Evolutionary conservation across 306 rosid species (phyloP).

Genomic region (Casuarina glauca): DNA sequence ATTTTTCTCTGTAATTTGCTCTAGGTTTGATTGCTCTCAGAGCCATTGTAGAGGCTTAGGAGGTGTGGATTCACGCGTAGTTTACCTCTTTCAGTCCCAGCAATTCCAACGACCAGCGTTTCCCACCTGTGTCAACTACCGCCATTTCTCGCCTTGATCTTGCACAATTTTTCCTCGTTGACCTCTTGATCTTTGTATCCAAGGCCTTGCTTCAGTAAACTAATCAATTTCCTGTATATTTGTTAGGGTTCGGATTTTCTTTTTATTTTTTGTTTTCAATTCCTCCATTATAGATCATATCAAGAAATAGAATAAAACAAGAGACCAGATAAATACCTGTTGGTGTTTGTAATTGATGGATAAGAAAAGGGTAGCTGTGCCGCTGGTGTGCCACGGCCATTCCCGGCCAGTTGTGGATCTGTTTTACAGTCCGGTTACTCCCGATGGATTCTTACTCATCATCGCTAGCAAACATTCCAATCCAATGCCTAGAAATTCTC

Average conservation of each 20-base stretch:
- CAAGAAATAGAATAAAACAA: too few relatives aligned
- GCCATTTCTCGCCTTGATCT: conserved; percentile 40
- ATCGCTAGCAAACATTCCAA: too few relatives aligned
- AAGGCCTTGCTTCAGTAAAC: not conserved
- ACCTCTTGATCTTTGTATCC: conserved; percentile 1
- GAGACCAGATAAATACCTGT: too few relatives aligned
- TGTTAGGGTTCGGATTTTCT: conserved; percentile 45
- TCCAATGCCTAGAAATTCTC: too few relatives aligned
- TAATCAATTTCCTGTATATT: not conserved
- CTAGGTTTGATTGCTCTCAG: conserved; percentile 41
- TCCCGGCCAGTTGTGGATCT: too few relatives aligned
- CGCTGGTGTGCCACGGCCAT: too few relatives aligned
- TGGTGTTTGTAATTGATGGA: too few relatives aligned
- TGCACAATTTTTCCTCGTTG: not conserved
- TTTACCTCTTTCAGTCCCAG: not conserved
- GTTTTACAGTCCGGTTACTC: too few relatives aligned
- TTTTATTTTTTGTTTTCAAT: not conserved
- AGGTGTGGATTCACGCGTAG: conserved; percentile 54
- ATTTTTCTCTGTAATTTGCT: conserved; percentile 15
- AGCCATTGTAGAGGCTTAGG: conserved; percentile 62
- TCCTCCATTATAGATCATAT: conserved; percentile 19
- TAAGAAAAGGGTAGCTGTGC: too few relatives aligned
- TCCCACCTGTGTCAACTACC: conserved; percentile 54
- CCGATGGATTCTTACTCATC: too few relatives aligned
- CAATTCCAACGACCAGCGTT: conserved; percentile 18